Evolutionary conservation across 139 green algal species (phyloP), one percentile per base, ranked within the genome.

Genomic region (Dunaliella sp.): DNA sequence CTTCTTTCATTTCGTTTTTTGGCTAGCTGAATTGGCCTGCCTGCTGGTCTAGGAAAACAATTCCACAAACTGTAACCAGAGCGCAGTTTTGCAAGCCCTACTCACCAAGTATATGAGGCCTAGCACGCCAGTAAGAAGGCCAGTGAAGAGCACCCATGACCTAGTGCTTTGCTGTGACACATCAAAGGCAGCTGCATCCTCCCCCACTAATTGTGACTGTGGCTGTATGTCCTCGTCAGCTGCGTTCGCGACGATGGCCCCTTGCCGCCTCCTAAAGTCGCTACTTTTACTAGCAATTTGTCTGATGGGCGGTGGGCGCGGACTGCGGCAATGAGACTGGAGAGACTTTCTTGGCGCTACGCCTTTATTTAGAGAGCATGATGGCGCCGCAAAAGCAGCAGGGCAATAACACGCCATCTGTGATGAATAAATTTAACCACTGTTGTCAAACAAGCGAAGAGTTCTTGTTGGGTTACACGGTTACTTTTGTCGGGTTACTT

Each of bases 131-230:
- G 90, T 89, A 16, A 99, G 91, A 80, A 98, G 83, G 24, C 58
- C 91, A 1, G 88, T 89, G 87, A 99, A 99, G 0, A 95, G 21
- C 0, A 37, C 90, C 97, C 97, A 99, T 1, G 93, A 95, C 24
- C 86, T 85, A 1, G 91, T 65, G 74, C 80, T 97, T 85, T 99
- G 96, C 48, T 95, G 36, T 1, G 81, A 65, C 1, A 94, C n/a
- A 33, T 92, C 84, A 86, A 99, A 99, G 0, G 89, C 88, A 0
- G 95, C 97, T 24, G 97, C 93, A 86, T 99, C 97, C 88, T 99
- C 97, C 24, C 97, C 97, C 0, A 96, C 88, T 0, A 93, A 86
- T 30, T 86, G 30, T 2, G 58, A 12, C 22, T 12, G 73, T 36
- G 12, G 73, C 12, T 12, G 28, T 7, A 2, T 12, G 16, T 32